Evolutionary conservation across 495 filamentous ascomycete species (phyloP).

Genomic region (Clohesyomyces aquaticus): DNA sequence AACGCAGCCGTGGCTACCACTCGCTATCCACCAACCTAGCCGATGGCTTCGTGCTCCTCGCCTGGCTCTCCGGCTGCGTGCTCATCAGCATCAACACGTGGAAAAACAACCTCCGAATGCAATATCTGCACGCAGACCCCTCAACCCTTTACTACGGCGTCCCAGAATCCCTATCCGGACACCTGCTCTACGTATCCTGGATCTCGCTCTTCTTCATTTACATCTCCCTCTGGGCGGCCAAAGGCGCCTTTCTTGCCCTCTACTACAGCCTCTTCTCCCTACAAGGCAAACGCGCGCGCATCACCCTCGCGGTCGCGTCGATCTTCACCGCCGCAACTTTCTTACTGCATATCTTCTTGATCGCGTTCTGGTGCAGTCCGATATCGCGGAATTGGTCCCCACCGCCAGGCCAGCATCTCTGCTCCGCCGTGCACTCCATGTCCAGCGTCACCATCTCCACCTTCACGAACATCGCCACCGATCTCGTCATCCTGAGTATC

Average conservation of each 20-base stretch:
- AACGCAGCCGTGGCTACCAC: conserved; percentile 19
- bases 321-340: conserved; percentile 44
- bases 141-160: conserved; percentile 40
- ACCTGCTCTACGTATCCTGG: conserved; percentile 47
- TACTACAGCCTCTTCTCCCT: conserved; percentile 43
- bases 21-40: conserved; percentile 39
- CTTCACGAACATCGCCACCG: conserved; percentile 40
- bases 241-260: conserved; percentile 47
- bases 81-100: conserved; percentile 48
- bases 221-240: conserved; percentile 45
- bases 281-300: conserved; percentile 33
- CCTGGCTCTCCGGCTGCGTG: conserved; percentile 45
- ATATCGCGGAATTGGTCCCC: conserved; percentile 44
- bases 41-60: conserved; percentile 44
- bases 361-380: conserved; percentile 46
- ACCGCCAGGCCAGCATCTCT: conserved; percentile 38
- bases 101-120: conserved; percentile 44
- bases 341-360: conserved; percentile 44
- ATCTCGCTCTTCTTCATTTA: conserved; percentile 49
- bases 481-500: conserved; percentile 39
- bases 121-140: conserved; percentile 35
- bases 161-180: conserved; percentile 28
- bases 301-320: conserved; percentile 36
- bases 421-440: conserved; percentile 48
- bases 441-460: conserved; percentile 43